These are phyloP conservation scores for Arthrobotrys musiformis DNA, from an alignment of 2,329 filamentous ascomycete species.

Conservation along the genomic window DNA sequence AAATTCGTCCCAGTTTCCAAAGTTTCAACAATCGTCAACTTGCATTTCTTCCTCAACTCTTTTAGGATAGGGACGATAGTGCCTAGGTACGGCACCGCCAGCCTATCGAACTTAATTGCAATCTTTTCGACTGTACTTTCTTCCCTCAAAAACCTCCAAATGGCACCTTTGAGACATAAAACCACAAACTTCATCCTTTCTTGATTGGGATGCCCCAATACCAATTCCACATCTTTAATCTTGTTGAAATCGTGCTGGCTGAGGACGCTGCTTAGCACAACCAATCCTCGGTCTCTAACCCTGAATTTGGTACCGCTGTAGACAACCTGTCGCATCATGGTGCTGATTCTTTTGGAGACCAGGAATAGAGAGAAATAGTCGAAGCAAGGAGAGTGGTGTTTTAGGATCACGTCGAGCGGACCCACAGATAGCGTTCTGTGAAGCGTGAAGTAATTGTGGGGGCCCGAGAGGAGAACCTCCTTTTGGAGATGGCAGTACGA, in stretches of 20 bases:
- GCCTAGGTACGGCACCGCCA: constrained; percentile 14
- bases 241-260: background rate
- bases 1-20: background rate
- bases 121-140: background rate
- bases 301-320: background rate
- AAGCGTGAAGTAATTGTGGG: constrained; percentile 18
- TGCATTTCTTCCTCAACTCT: constrained; percentile 8
- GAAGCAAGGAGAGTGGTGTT: constrained; percentile 30
- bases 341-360: background rate
- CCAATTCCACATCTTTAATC: constrained; percentile 17
- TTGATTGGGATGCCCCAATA: constrained; percentile 28
- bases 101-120: background rate
- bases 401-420: constrained; percentile 1
- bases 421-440: background rate
- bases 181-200: constrained; percentile 26
- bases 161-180: constrained; percentile 21
- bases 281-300: background rate
- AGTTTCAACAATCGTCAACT: background rate
- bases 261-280: background rate
- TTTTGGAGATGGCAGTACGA: constrained; percentile 10
- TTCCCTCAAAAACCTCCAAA: constrained; percentile 1
- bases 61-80: background rate
- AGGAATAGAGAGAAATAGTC: constrained; percentile 27
- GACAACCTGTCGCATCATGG: constrained; percentile 10
- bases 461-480: constrained; percentile 14